Conservation (phyloP, 2,329 filamentous ascomycete species). For the Aspergillus udagawae region DNA sequence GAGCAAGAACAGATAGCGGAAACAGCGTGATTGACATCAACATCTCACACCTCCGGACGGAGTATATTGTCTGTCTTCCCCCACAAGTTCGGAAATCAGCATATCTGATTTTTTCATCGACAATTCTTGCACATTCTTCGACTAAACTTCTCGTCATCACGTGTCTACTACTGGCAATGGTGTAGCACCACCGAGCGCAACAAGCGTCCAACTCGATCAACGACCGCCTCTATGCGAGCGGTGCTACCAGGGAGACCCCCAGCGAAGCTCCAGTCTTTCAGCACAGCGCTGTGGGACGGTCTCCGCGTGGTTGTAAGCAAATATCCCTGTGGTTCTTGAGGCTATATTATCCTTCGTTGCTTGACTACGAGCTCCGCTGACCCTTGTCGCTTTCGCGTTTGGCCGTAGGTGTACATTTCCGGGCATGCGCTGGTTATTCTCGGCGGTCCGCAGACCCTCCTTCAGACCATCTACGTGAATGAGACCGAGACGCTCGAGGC, state of each 20-base stretch:
- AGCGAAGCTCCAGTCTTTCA: slow-evolving; percentile 72
- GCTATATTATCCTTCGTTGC: background rate
- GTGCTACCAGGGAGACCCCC: slow-evolving; percentile 76
- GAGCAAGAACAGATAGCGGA: slow-evolving; percentile 9
- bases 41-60: background rate
- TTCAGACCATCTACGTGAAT: slow-evolving; percentile 90
- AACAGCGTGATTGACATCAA: slow-evolving; percentile 11
- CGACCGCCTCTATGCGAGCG: slow-evolving; percentile 63
- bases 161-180: slow-evolving; percentile 26
- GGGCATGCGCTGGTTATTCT: slow-evolving; percentile 85
- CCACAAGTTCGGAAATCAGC: background rate
- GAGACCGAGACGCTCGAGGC: slow-evolving; percentile 66
- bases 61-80: background rate
- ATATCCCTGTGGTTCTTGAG: background rate
- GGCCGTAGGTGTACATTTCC: slow-evolving; percentile 73
- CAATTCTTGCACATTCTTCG: background rate
- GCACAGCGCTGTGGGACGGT: slow-evolving; percentile 68
- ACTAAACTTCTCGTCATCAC: background rate
- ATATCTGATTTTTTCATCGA: background rate
- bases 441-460: slow-evolving; percentile 64
- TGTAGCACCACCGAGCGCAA: slow-evolving; percentile 28
- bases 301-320: slow-evolving; percentile 66
- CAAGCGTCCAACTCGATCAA: slow-evolving; percentile 20
- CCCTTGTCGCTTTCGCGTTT: slow-evolving; percentile 11
- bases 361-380: slow-evolving; percentile 4